Evolutionary conservation across 257 asterid genomes (phyloP), one percentile per base, ranked within the genome.

Genomic region (Catharanthus roseus): DNA sequence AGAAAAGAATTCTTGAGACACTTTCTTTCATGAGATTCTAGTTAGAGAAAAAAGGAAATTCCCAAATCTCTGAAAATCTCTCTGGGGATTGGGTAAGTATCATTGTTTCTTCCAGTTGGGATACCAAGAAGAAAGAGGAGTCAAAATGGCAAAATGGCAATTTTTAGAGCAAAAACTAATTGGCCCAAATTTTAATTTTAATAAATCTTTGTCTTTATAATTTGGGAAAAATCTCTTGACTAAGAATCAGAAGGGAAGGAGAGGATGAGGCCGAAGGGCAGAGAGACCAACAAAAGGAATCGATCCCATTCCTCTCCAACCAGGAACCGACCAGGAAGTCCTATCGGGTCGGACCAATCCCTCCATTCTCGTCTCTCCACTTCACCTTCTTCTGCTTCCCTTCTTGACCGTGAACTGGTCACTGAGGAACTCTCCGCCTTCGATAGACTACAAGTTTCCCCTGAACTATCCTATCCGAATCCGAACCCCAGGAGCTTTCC

Each of bases 401-500:
- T 80, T 41, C 71, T 68, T 29, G 92, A 83, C 72, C 66, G 85
- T 24, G 91, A 74, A 19, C 73, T 81, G 64, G 13, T 85, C 0
- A 79, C 88, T 0, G 93, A 86, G 18, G 96, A 90, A 56, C 79
- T 85, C 53, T 74, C 90, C 55, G 70, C 57, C 41, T 73, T 84
- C 62, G 83, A 87, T 36, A 54, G 50, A 70, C 83, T 81, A 26
- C 77, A 67, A 76, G 77, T 81, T 77, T 76, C 88, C 45, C 83
- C 89, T 53, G 82, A 79, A 72, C 74, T 85, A 19, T 80, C 89
- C 53, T 76, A 72, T 63, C 71, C 85, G 57, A 61, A 47, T 61
- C 38, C 77, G 24, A 86, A 91, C 49, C 97, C 97, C 56, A 83
- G 99, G 78, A 93, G 89, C 84, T 93, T 91, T 58, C 93, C 97